phyloP scores from a whole-genome alignment of 2,329 filamentous ascomycete genomes.

The Truncatella angustata region DNA sequence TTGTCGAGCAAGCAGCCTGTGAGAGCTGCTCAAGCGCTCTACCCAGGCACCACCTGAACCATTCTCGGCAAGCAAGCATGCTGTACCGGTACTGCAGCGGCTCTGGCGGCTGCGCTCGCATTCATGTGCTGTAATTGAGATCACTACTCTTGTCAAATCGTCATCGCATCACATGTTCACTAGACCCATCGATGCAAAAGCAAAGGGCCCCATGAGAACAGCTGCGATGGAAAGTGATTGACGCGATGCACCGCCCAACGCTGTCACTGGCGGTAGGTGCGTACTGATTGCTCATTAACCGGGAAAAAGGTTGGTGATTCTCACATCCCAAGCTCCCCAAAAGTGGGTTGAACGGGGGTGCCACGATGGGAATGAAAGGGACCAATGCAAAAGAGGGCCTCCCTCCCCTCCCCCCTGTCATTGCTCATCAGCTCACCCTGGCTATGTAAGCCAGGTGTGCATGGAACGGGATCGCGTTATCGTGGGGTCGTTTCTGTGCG shows the following conservation, averaged over 20 bases:
- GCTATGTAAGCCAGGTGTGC: not conserved
- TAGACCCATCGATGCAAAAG: not conserved
- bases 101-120: too few species aligned
- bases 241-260: conserved; percentile 2
- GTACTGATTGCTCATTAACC: not conserved
- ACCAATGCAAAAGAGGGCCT: not conserved
- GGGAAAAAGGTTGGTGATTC: not conserved
- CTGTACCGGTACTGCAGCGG: too few species aligned
- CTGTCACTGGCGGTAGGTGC: not conserved
- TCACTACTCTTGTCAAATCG: too few species aligned
- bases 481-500: not conserved
- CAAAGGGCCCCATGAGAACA: not conserved
- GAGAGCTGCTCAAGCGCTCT: not conserved
- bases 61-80: too few species aligned
- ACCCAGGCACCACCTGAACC: not conserved
- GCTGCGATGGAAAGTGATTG: conserved; percentile 5
- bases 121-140: too few species aligned
- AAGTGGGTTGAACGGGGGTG: not conserved
- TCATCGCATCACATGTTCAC: not conserved
- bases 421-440: not conserved
- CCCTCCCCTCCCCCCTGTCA: not conserved
- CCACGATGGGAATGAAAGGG: not conserved
- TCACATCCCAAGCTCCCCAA: not conserved
- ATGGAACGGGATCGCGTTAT: not conserved
- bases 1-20: not conserved